phyloP scores from a whole-genome alignment of 139 green algal genomes.

The Pleodorina starrii region DNA sequence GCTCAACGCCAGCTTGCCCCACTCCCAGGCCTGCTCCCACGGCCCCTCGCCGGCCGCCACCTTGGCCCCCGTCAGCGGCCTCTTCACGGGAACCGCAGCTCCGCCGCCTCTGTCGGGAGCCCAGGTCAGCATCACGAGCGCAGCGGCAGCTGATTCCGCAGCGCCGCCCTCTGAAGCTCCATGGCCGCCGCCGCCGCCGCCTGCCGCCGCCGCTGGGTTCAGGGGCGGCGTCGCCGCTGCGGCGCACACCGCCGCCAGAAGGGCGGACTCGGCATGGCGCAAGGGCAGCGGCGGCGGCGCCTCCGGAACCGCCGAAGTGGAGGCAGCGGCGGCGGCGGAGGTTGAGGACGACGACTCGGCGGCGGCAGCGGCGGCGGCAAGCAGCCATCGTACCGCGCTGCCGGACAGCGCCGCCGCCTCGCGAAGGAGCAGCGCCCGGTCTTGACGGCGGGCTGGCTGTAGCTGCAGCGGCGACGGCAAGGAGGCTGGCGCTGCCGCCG shows the following conservation, averaged over 20 bases:
- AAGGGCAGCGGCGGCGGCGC: background rate
- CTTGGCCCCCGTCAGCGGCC: too few relatives aligned
- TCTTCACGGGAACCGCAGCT: background rate
- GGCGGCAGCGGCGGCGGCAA: background rate
- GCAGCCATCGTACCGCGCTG: background rate
- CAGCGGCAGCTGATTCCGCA: background rate
- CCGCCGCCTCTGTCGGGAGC: too few relatives aligned
- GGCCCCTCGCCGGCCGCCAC: background rate
- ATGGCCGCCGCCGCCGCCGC: background rate
- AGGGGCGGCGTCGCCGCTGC: background rate
- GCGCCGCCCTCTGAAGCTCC: background rate
- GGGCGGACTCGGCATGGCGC: background rate
- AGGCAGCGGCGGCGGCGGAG: background rate
- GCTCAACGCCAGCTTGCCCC: background rate
- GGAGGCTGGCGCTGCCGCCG: background rate
- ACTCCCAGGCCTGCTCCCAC: slow-evolving; percentile 8
- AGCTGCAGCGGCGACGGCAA: background rate
- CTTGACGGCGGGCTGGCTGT: background rate
- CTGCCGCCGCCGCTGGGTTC: too few relatives aligned
- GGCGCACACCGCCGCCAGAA: slow-evolving; percentile 30
- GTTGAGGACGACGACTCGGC: too few relatives aligned
- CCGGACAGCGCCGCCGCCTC: background rate
- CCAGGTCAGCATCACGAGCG: too few relatives aligned
- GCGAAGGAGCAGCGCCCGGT: background rate
- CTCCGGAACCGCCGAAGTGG: background rate